Conservation (phyloP, 768 basidiomycete species). For the Mycena polygramma region DNA sequence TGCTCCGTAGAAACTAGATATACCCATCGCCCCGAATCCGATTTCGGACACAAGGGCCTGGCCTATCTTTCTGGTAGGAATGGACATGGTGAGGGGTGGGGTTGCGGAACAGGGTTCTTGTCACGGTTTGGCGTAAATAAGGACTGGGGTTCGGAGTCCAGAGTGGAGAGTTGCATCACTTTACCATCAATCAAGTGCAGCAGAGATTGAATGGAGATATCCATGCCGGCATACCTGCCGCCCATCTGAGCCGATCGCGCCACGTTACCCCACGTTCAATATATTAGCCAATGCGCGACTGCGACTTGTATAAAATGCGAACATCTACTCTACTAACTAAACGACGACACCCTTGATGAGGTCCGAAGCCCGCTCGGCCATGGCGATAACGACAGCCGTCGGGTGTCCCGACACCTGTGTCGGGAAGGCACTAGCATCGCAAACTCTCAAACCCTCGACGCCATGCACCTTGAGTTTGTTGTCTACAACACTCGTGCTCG, state of each 20-base stretch:
- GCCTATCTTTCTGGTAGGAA: constrained; percentile 48
- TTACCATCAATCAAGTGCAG: too few relatives aligned
- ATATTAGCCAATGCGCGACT: too few relatives aligned
- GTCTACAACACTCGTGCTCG: neutral
- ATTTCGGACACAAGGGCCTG: constrained; percentile 52
- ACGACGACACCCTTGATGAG: constrained; percentile 4
- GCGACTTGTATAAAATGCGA: too few relatives aligned
- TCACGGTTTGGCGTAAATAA: too few relatives aligned
- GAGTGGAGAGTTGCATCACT: too few relatives aligned
- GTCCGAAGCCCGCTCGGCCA: constrained; percentile 1
- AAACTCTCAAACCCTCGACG: constrained; percentile 1
- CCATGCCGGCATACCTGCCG: too few relatives aligned
- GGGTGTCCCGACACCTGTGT: constrained; percentile 2
- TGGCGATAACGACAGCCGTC: neutral
- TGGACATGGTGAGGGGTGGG: constrained; percentile 15
- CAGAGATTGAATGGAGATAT: too few relatives aligned
- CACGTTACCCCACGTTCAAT: too few relatives aligned
- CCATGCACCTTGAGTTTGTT: neutral
- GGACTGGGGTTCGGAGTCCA: too few relatives aligned
- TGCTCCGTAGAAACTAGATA: constrained; percentile 57
- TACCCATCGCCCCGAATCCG: constrained; percentile 57
- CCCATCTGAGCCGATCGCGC: too few relatives aligned
- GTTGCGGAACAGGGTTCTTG: too few relatives aligned
- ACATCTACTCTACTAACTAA: too few relatives aligned
- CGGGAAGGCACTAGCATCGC: constrained; percentile 6